Evolutionary conservation across 2,329 filamentous ascomycete genomes (phyloP).

Genomic region (Incumbomyces delicatus): DNA sequence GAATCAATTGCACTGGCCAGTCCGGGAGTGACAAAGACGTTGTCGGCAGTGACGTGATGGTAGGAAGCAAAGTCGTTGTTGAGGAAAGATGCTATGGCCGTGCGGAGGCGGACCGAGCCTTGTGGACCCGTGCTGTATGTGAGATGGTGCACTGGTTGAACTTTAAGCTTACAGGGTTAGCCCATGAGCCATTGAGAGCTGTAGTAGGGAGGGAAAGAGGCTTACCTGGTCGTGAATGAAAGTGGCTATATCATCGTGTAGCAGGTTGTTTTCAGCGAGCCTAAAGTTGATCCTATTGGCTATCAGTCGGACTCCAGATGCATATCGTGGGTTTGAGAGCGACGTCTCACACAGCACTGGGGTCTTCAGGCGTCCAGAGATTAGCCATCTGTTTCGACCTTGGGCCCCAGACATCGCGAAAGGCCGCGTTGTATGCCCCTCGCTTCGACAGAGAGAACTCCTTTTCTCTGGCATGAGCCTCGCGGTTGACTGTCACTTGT

Average conservation of each 20-base stretch:
- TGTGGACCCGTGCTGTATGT: constrained; percentile 29
- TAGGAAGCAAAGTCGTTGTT: constrained; percentile 24
- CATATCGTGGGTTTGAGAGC: not conserved
- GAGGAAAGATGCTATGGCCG: constrained; percentile 25
- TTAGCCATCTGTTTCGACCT: not conserved
- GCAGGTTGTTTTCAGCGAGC: constrained; percentile 17
- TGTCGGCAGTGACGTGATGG: constrained; percentile 18
- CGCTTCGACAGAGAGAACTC: not conserved
- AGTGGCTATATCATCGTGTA: constrained; percentile 13
- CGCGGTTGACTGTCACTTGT: no score
- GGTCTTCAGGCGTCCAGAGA: not conserved
- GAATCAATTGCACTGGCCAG: constrained; percentile 28
- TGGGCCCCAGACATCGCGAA: not conserved
- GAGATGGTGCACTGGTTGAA: constrained; percentile 15
- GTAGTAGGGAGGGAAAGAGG: no score
- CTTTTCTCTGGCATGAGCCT: no score
- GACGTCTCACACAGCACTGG: not conserved
- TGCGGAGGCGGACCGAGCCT: constrained; percentile 22
- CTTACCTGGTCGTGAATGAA: constrained; percentile 12
- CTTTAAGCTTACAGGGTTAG: no score
- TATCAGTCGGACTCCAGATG: not conserved
- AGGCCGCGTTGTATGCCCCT: not conserved
- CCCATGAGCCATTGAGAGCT: not conserved
- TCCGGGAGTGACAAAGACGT: constrained; percentile 25
- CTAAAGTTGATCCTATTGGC: not conserved